These are phyloP conservation scores for Plasmodium ovale DNA, from an alignment of 169 alveolate species.

Conservation along the genomic window DNA sequence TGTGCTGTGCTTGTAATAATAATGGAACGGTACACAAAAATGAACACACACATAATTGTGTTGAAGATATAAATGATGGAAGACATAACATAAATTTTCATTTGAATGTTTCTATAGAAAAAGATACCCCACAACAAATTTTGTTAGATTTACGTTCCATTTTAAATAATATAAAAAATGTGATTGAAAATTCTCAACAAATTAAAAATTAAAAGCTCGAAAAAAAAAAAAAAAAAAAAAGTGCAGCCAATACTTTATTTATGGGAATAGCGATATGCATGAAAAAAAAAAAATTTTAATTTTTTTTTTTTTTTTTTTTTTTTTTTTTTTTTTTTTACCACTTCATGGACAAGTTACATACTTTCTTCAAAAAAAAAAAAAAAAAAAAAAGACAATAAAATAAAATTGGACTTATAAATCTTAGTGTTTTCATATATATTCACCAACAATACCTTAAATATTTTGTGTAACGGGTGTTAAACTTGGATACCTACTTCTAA, in stretches of 20 bases:
- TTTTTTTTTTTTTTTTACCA: no score
- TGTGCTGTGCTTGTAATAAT: no score
- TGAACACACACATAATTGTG: no score
- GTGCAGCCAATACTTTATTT: no score
- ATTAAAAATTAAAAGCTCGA: neutral
- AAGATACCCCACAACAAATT: neutral
- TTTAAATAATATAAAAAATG: neutral
- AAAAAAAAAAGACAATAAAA: no score
- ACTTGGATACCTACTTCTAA: neutral
- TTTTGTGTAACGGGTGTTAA: neutral
- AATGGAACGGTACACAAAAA: conserved; percentile 11
- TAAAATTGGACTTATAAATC: neutral
- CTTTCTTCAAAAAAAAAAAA: no score
- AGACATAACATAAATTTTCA: neutral
- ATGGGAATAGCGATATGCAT: no score
- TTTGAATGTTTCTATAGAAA: neutral
- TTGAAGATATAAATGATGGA: neutral
- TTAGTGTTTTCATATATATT: no score
- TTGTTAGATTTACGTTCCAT: neutral
- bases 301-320: no score
- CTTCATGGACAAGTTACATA: no score
- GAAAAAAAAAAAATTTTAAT: no score
- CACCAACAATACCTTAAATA: no score
- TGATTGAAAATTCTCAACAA: conserved; percentile 2
- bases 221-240: neutral